phyloP scores from a whole-genome alignment of 2,329 filamentous ascomycete genomes.

The Acrodontium crateriforme region DNA sequence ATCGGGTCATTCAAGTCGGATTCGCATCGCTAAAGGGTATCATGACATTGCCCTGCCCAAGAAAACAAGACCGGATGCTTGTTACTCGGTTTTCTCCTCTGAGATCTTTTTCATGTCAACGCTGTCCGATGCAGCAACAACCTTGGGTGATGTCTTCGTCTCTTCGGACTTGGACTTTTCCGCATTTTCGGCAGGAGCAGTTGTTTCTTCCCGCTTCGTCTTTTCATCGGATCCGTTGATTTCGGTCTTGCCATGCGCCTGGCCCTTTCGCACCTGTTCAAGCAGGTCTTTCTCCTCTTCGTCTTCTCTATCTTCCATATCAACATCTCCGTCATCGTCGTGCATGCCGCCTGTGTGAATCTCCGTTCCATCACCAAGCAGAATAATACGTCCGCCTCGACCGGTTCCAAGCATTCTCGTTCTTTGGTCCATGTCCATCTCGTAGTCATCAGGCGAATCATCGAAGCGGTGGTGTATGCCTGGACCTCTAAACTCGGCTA shows the following conservation, averaged over 20 bases:
- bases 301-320: conserved; percentile 79
- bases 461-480: conserved; percentile 37
- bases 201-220: conserved; percentile 37
- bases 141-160: not conserved
- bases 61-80: no score
- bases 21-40: no score
- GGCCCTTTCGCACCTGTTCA: conserved; percentile 64
- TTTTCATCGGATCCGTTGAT: conserved; percentile 4
- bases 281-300: conserved; percentile 74
- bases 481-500: conserved; percentile 38
- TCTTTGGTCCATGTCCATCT: conserved; percentile 56
- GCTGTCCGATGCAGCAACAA: conserved; percentile 4
- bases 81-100: conserved; percentile 22
- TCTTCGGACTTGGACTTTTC: not conserved
- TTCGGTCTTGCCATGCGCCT: conserved; percentile 17
- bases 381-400: conserved; percentile 71
- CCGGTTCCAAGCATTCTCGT: conserved; percentile 54
- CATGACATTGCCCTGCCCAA: no score
- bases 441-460: conserved; percentile 46
- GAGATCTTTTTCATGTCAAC: conserved; percentile 7
- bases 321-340: conserved; percentile 45
- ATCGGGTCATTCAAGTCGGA: no score
- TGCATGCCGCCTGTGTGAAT: conserved; percentile 68
- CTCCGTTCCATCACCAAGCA: conserved; percentile 90
- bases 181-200: conserved; percentile 25